Percentiles rank a stretch among this genome's conserved stretches.
phyloP scores from a whole-genome alignment of 2,329 filamentous ascomycete species.

The Cladobotryum mycophilum region DNA sequence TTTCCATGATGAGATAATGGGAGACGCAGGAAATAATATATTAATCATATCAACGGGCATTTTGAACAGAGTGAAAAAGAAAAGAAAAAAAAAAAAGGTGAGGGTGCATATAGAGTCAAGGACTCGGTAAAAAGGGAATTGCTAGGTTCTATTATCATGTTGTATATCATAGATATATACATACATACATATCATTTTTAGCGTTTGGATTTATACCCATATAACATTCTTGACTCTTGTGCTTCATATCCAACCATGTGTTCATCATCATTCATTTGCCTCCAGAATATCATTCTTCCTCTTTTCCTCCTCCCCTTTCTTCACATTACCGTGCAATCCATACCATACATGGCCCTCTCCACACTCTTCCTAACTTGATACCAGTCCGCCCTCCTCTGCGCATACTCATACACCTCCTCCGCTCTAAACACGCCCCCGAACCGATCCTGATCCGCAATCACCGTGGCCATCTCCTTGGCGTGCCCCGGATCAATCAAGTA shows the following conservation, averaged over 20 bases:
- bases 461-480: conserved; percentile 88
- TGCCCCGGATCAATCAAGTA: conserved; percentile 81
- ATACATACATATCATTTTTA: conserved; percentile 2
- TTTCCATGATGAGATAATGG: not conserved
- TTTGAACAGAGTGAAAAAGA: too few relatives aligned
- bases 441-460: conserved; percentile 85
- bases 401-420: conserved; percentile 97
- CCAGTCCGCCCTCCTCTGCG: conserved; percentile 90
- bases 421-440: conserved; percentile 90
- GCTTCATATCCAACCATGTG: not conserved
- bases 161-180: not conserved
- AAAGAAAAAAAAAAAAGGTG: too few relatives aligned
- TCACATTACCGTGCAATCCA: conserved; percentile 82
- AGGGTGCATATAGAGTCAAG: too few relatives aligned
- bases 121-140: too few relatives aligned
- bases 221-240: too few relatives aligned
- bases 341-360: conserved; percentile 94
- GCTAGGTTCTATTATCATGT: not conserved
- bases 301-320: not conserved
- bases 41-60: not conserved
- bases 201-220: too few relatives aligned
- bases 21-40: not conserved
- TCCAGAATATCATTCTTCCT: not conserved
- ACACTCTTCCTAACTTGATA: conserved; percentile 82
- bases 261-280: not conserved